Percentiles rank a stretch among this genome's conserved stretches.
Evolutionary conservation across 2,329 filamentous ascomycete genomes (phyloP).

Genomic region (Rutstroemia sydowiana): DNA sequence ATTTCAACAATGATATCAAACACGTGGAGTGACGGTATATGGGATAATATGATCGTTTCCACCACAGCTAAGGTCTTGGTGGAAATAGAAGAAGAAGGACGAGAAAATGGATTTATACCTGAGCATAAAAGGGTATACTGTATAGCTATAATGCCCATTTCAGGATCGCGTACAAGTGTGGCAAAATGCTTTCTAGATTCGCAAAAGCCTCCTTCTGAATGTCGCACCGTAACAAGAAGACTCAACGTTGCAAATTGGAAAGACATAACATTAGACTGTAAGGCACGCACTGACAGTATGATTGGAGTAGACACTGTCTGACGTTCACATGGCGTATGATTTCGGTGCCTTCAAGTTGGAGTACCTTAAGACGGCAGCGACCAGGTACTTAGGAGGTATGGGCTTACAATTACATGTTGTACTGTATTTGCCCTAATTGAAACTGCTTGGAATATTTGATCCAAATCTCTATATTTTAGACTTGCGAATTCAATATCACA

Average conservation of each 20-base stretch:
- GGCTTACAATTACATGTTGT: too few species aligned
- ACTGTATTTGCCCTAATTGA: too few species aligned
- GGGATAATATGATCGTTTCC: not conserved
- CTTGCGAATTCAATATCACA: too few species aligned
- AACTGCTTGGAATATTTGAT: too few species aligned
- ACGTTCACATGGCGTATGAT: too few species aligned
- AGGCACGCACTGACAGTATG: not conserved
- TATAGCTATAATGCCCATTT: not conserved
- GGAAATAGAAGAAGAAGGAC: not conserved
- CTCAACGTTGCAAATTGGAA: not conserved
- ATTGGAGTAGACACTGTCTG: too few species aligned
- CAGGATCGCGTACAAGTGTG: not conserved
- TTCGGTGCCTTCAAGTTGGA: too few species aligned
- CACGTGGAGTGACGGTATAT: not conserved
- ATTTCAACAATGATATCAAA: not conserved
- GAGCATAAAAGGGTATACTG: not conserved
- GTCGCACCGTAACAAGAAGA: not conserved
- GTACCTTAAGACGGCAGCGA: too few species aligned
- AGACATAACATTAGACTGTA: not conserved
- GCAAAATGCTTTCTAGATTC: not conserved
- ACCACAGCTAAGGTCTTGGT: not conserved
- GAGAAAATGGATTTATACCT: not conserved
- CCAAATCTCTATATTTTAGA: too few species aligned
- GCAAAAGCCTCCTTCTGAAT: not conserved
- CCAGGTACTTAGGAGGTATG: too few species aligned